Conservation (phyloP, 164 flowering plant species). For the Vitis rupestris region DNA sequence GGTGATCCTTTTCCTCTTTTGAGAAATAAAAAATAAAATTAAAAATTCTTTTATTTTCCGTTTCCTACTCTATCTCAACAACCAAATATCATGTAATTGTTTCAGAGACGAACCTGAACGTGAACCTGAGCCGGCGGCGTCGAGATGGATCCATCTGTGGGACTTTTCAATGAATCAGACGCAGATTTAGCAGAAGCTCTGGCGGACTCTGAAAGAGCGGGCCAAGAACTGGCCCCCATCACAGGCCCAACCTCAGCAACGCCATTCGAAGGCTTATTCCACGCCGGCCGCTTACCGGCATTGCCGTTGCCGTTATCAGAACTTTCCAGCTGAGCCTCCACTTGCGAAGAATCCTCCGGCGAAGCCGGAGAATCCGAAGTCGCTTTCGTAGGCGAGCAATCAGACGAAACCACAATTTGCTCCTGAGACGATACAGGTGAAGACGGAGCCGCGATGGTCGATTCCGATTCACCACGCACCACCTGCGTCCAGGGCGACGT, state of each 20-base stretch:
- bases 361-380: not conserved
- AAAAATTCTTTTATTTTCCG: too few relatives aligned
- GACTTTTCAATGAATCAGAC: constrained; percentile 23
- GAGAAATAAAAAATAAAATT: not conserved
- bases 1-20: not conserved
- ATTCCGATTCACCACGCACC: constrained; percentile 24
- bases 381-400: not conserved
- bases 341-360: not conserved
- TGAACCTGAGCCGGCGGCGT: too few relatives aligned
- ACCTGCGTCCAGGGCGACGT: constrained; percentile 25
- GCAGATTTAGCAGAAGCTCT: constrained; percentile 22
- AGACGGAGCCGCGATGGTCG: constrained; percentile 13
- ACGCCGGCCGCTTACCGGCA: constrained; percentile 34
- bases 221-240: constrained; percentile 41
- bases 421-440: not conserved
- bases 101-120: constrained; percentile 22
- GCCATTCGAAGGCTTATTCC: constrained; percentile 39
- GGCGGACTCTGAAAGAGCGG: constrained; percentile 38
- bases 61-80: not conserved
- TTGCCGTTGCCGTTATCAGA: constrained; percentile 22
- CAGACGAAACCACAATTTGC: not conserved
- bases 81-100: not conserved
- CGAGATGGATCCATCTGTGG: constrained; percentile 21
- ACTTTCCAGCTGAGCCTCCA: constrained; percentile 7
- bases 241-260: constrained; percentile 23